Evolutionary conservation across 75 land plant species (phyloP).

Genomic region (Picea glauca): DNA sequence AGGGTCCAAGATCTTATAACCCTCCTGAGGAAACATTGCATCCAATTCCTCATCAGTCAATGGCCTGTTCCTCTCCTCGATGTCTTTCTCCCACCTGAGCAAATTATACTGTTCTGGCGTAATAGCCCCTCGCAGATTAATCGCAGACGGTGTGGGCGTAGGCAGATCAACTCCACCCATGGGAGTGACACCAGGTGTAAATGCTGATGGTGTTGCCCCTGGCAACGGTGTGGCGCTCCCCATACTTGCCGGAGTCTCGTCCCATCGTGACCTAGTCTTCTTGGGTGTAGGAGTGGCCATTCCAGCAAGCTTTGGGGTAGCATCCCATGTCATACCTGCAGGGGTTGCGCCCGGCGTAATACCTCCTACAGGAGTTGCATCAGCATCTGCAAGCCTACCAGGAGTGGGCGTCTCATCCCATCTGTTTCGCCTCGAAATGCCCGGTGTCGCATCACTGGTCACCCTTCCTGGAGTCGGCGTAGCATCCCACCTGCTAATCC

Average conservation of each 20-base stretch:
- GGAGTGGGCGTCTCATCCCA: constrained; percentile 99
- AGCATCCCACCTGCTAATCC: constrained; percentile 88
- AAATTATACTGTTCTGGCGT: constrained; percentile 93
- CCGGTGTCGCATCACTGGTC: constrained; percentile 75
- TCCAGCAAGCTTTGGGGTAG: constrained; percentile 82
- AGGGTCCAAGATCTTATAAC: constrained; percentile 87
- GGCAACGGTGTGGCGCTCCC: constrained; percentile 85
- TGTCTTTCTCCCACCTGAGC: constrained; percentile 93
- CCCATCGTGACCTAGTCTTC: constrained; percentile 94
- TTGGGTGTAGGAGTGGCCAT: constrained; percentile 82
- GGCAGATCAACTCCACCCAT: constrained; percentile 88
- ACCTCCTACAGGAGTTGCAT: constrained; percentile 81
- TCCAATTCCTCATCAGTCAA: constrained; percentile 91
- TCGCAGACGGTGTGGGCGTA: constrained; percentile 79
- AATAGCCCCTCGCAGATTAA: constrained; percentile 64
- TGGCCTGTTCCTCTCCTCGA: constrained; percentile 91
- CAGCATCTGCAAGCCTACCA: constrained; percentile 61
- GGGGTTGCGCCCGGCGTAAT: constrained; percentile 65
- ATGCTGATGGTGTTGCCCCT: constrained; percentile 75
- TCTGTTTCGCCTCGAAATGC: constrained; percentile 60
- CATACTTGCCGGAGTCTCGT: constrained; percentile 94
- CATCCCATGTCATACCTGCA: constrained; percentile 98
- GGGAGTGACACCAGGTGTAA: constrained; percentile 92
- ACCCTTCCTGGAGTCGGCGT: constrained; percentile 92
- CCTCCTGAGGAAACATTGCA: constrained; percentile 92